Base-by-base conservation (phyloP, 164 flowering plant genomes). In the Tinospora cordifolia region DNA sequence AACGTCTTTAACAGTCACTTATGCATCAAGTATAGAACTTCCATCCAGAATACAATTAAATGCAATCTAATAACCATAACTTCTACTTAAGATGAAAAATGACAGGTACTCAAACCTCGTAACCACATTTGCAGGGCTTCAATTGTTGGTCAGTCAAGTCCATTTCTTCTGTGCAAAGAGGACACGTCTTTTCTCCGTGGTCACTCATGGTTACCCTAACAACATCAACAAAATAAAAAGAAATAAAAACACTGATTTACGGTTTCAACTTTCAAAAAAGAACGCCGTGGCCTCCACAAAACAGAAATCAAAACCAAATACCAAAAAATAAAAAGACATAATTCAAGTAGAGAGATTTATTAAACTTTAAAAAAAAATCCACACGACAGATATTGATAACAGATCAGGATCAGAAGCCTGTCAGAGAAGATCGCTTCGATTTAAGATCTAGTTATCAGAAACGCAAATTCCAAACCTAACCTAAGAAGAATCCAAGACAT, bases 41-140 rank as follows among this genome's bases (percentile, higher is more conserved):
- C 47, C 12, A 44, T 44, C 47, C 13, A 44, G 47, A 44, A 44
- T 44, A 44, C 47, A 44, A 44, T 44, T 44, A 44, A 13, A 9
- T 2, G 47, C 12, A 10, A 14, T 44, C 47, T 10, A 24, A 66
- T 7, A 25, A 22, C 30, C 7, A 44, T 21, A 15, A 39, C 8
- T n/a, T 27, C 15, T 3, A 36, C 22, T 14, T 22, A 62, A 21
- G 58, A 40, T 54, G 40, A 67, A 69, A 3, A 2, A 49, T 10
- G 27, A 25, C 6, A 0, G 25, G 24, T 17, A 39, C 51, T 19
- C 79, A 70, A 66, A 92, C 98, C 96, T 93, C 89, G 72, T 93
- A 93, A 66, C 98, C 98, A 83, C 98, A 93, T 85, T 83, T 86
- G 85, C 98, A 93, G 0, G 98, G 95, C 84, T 84, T 91, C 84